These are phyloP conservation scores for Penicillium sp. DNA, from an alignment of 2,329 filamentous ascomycete species.

Conservation along the genomic window DNA sequence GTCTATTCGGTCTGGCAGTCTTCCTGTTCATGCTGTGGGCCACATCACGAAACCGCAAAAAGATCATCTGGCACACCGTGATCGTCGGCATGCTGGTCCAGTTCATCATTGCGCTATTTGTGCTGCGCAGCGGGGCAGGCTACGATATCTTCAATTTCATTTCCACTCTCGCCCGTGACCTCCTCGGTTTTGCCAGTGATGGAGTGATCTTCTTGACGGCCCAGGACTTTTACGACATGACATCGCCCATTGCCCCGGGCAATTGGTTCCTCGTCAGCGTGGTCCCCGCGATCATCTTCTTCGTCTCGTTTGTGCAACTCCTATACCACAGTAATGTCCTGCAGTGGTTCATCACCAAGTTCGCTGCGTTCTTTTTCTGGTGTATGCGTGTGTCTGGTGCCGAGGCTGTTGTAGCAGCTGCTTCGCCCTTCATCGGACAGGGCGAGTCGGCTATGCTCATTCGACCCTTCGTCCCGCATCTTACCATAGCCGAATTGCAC, in stretches of 20 bases:
- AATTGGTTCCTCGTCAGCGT: conserved; percentile 72
- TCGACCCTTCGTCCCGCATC: conserved; percentile 75
- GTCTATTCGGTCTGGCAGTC: conserved; percentile 70
- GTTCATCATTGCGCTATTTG: conserved; percentile 84
- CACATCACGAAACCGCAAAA: conserved; percentile 66
- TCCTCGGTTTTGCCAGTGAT: conserved; percentile 70
- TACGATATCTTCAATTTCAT: conserved; percentile 92
- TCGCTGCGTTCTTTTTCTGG: conserved; percentile 90
- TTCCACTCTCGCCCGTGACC: conserved; percentile 65
- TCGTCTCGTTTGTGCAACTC: conserved; percentile 85
- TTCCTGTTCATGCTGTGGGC: conserved; percentile 63
- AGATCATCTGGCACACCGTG: conserved; percentile 66
- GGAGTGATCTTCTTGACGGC: conserved; percentile 70
- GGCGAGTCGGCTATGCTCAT: conserved; percentile 93
- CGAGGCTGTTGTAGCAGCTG: conserved; percentile 88
- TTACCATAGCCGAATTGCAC: conserved; percentile 83
- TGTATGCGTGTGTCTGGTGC: conserved; percentile 79
- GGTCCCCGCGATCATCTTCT: conserved; percentile 92
- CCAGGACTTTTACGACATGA: conserved; percentile 22
- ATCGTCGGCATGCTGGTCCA: conserved; percentile 85
- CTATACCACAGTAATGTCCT: conserved; percentile 74
- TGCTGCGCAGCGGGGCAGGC: conserved; percentile 72
- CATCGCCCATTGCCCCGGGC: conserved; percentile 35
- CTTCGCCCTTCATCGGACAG: conserved; percentile 90
- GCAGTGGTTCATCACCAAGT: conserved; percentile 86